Conservation (phyloP, 2,329 filamentous ascomycete genomes). For the Sclerotinia sclerotiorum region DNA sequence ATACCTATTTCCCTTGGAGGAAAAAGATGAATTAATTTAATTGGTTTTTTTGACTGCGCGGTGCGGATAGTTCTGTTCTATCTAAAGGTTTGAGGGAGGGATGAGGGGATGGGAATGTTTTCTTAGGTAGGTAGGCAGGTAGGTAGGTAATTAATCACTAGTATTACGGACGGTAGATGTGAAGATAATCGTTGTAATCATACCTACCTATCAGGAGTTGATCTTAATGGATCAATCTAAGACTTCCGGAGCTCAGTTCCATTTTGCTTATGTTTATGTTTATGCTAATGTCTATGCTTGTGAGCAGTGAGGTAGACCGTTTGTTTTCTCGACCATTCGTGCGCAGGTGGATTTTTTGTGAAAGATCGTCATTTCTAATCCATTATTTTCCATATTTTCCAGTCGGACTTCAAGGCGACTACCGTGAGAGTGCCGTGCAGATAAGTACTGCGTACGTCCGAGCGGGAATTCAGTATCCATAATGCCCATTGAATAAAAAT, state of each 20-base stretch:
- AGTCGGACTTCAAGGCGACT: slow-evolving; percentile 1
- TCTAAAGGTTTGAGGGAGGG: background rate
- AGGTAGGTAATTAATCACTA: no score
- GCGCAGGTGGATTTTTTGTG: background rate
- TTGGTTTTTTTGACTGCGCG: background rate
- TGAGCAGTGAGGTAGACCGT: slow-evolving; percentile 2
- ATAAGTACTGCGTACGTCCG: background rate
- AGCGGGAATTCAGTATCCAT: slow-evolving; percentile 5
- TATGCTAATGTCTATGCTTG: background rate
- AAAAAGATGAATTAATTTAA: background rate
- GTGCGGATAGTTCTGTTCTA: background rate
- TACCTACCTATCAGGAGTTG: background rate
- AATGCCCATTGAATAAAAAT: background rate
- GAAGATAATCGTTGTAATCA: background rate
- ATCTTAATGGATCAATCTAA: background rate
- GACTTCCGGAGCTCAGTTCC: background rate
- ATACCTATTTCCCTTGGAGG: background rate
- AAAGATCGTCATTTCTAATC: background rate
- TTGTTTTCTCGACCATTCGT: slow-evolving; percentile 5
- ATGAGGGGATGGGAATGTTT: slow-evolving; percentile 4
- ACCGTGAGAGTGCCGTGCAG: background rate
- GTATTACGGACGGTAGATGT: background rate
- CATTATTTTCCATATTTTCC: slow-evolving; percentile 6
- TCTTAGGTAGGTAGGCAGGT: no score
- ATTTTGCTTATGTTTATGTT: background rate